Base-by-base conservation (phyloP, 2,329 filamentous ascomycete genomes). In the Pseudopithomyces maydicus region DNA sequence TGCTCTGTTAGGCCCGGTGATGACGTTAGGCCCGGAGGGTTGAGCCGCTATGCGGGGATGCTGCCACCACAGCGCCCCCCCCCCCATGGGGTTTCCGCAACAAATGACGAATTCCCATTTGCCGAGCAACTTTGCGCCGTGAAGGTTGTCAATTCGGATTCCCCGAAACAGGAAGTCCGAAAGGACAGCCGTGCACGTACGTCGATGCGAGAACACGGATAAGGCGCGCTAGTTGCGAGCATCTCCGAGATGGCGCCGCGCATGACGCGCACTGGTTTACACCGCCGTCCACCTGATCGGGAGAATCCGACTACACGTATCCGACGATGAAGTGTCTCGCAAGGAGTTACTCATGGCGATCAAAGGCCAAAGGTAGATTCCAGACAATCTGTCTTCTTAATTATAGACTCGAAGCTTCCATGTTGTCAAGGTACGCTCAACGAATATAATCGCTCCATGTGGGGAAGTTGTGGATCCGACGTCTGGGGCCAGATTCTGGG, bases 31-130 rank as follows among this genome's bases (percentile, higher is more conserved):
- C 32, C 10, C 36, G 12, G 19, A 20, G 10, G 51, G 26, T 54
- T 49, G 54, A 55, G 56, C 54, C 52, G 46, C 52, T 19, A 32
- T 54, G 56, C 56, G 54, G 56, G 56, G 55, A 56, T 38, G 4
- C 26, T 29, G 26, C 26, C 26, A 29, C 26, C 8, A 29, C 26
- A 38, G 17, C 17, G 26, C 58, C 58, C 58, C 55, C 17, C 26
- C 58, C 58, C 58, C 55, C 22, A 51, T 55, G 53, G 55, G 58
- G 36, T 39, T 26, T 11, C n/a, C 46, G 15, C 46, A 22, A 22
- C 46, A 29, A 32, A 41, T 41, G n/a, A 22, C 22, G 22, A 22
- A 20, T 39, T 7, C 47, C 19, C 47, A 50, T 50, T 50, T 29
- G 47, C 35, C 20, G 35, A n/a, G 39, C 17, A 22, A 17, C 43